A percentile compares a stretch with the other conserved stretches of the same genome.
These are phyloP conservation scores for Bifiguratus adelaidae DNA, from an alignment of 192 early-diverging fungal genomes.

Conservation along the genomic window DNA sequence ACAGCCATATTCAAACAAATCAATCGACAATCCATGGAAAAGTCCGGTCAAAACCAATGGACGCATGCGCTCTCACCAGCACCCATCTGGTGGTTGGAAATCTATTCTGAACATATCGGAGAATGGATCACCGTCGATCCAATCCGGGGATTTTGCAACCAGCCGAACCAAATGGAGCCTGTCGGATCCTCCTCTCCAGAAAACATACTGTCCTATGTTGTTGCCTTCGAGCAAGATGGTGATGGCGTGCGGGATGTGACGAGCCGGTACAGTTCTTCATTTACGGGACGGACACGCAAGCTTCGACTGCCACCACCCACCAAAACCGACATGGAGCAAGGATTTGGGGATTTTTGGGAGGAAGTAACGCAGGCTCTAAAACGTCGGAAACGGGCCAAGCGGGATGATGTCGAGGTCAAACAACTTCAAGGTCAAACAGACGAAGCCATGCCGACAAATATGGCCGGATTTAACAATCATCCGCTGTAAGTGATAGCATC, in stretches of 20 bases:
- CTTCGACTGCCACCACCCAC: conserved; percentile 23
- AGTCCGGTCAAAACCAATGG: background rate
- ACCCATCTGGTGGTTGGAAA: conserved; percentile 60
- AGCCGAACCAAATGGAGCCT: conserved; percentile 45
- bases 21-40: background rate
- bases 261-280: conserved; percentile 46
- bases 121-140: conserved; percentile 60
- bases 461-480: conserved; percentile 74
- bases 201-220: conserved; percentile 48
- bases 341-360: conserved; percentile 19
- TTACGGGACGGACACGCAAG: conserved; percentile 38
- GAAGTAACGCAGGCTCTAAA: conserved; percentile 9
- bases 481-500: too few species aligned
- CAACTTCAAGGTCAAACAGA: conserved; percentile 27
- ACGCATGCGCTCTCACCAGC: conserved; percentile 4
- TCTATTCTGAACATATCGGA: conserved; percentile 30
- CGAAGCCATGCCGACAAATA: conserved; percentile 67
- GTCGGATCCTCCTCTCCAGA: conserved; percentile 15
- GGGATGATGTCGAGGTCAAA: conserved; percentile 33
- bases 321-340: conserved; percentile 27
- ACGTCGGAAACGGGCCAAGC: conserved; percentile 6
- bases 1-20: background rate
- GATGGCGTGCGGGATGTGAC: conserved; percentile 54
- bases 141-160: conserved; percentile 33
- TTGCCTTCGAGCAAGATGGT: conserved; percentile 42